Evolutionary conservation across 352 stramenopile species (phyloP), one percentile per base, ranked within the genome.

Genomic region (Peronospora belbahrii): DNA sequence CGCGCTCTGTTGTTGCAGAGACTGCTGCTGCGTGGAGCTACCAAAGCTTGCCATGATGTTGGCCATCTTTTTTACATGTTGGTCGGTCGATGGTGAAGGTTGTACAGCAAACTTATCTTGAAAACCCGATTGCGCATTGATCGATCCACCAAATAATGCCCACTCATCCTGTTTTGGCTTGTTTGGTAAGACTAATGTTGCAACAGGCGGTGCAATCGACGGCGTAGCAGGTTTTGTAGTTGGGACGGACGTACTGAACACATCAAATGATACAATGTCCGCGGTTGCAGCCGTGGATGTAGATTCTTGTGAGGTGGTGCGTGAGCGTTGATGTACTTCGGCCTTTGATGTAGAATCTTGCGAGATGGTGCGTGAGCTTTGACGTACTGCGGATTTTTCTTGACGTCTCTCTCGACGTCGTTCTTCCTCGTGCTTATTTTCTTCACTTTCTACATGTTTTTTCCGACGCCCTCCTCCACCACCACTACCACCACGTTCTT

Each of bases 11-110:
- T 59, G 59, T 49, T 33, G 55, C 25, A 38, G 66, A 28, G 28
- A 24, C 6, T 25, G 42, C 33, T 49, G 56, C 22, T 60, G 50
- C 8, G 59, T 45, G 0, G 58, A 43, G 0, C 57, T 27, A 8
- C 74, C 81, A 34, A 93, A 93, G 56, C 70, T 93, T 9, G 81
- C 78, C 81, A 93, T 93, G 59, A 93, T 93, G 59, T 79, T 89
- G 37, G 78, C 78, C 69, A 90, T 84, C 34, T 84, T 81, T 61
- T 84, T 86, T 34, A 66, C 55, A 44, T 82, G 74, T 46, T 84
- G 72, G 42, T 74, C 67, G 4, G 62, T 61, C n/a, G 68, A 62
- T 2, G 58, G 38, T 1, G 68, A 18, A 28, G 51, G 39, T 43
- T 58, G 56, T 17, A 41, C 35, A 1, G 64, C 59, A 27, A 88